Evolutionary conservation across 345 rosid genomes (phyloP), one percentile per base, ranked within the genome.

Genomic region (Arabidopsis arenosa): DNA sequence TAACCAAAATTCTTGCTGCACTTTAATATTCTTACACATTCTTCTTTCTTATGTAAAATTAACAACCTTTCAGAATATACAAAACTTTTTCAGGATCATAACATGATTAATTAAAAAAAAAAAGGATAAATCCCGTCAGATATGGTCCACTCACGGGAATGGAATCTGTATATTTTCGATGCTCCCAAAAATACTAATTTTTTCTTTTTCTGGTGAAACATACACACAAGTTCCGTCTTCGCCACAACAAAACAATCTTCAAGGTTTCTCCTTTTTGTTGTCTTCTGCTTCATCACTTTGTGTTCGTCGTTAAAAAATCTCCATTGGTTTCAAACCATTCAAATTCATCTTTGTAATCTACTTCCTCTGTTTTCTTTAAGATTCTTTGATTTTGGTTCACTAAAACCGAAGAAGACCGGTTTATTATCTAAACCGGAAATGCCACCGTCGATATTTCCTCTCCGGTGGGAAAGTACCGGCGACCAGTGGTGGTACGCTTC

Each of bases 401-500:
- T 12, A 18, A 37, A 57, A 26, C 48, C 14, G 9, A 39, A 39
- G 13, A 75, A 41, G 32, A 26, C 62, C 70, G 32, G 48, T 36
- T 62, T 0, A 0, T 21, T 15, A 14, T 44, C 73, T 30, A 33
- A 57, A 72, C 81, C 63, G 77, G 73, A 7, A 58, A 91, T 94
- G 93, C 89, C 96, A 59, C 92, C 92, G 40, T 81, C 83, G 8
- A 80, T 85, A 83, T 95, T 95, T 80, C 93, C 99, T 52, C 97
- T 95, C 26, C 88, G 96, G 18, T 95, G 99, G 99, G 97, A 95
- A 63, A 95, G 99, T 83, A 95, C 97, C 5, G 97, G 97, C 17
- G 97, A 95, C 73, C 99, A 90, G 67, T 95, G 99, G 99, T 95
- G 99, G 99, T 95, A 85, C 66, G 99, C 92, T 14, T 89, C 96